Conservation (phyloP, 176 grass and related monocot genomes). For the Canna indica region DNA sequence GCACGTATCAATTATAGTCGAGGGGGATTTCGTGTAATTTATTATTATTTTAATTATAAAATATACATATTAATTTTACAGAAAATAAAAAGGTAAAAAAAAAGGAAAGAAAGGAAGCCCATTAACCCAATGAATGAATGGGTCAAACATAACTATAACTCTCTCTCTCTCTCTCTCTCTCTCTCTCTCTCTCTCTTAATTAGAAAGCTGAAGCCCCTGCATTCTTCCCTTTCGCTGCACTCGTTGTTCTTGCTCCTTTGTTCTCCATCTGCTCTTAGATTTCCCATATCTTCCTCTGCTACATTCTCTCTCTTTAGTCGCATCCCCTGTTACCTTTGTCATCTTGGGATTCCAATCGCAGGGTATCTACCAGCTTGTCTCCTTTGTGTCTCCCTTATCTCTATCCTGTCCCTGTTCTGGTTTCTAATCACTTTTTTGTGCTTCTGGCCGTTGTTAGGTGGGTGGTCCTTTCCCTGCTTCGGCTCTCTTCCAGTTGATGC, state of each 20-base stretch:
- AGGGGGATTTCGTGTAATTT: too few species aligned
- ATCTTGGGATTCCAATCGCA: neutral
- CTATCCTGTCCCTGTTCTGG: neutral
- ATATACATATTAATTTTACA: too few species aligned
- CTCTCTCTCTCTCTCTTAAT: too few species aligned
- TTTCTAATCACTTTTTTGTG: slow-evolving; percentile 3
- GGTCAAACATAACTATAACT: too few species aligned
- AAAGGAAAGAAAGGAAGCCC: too few species aligned
- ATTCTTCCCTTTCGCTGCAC: neutral
- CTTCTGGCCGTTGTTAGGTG: neutral
- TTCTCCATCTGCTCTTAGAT: neutral
- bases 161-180: too few species aligned
- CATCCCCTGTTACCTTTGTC: neutral
- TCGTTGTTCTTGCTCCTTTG: neutral
- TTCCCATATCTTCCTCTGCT: neutral
- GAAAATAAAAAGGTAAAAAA: too few species aligned
- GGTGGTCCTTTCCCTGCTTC: neutral
- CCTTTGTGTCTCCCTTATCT: neutral
- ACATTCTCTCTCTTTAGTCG: neutral
- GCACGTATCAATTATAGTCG: too few species aligned
- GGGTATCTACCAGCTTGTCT: neutral
- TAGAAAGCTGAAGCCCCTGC: neutral
- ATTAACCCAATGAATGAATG: too few species aligned
- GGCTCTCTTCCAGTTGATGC: neutral
- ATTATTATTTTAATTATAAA: too few species aligned